A percentile compares a stretch with the other conserved stretches of the same genome.
Evolutionary conservation across 176 grass and related monocot species (phyloP).

Genomic region (Oryza punctata): DNA sequence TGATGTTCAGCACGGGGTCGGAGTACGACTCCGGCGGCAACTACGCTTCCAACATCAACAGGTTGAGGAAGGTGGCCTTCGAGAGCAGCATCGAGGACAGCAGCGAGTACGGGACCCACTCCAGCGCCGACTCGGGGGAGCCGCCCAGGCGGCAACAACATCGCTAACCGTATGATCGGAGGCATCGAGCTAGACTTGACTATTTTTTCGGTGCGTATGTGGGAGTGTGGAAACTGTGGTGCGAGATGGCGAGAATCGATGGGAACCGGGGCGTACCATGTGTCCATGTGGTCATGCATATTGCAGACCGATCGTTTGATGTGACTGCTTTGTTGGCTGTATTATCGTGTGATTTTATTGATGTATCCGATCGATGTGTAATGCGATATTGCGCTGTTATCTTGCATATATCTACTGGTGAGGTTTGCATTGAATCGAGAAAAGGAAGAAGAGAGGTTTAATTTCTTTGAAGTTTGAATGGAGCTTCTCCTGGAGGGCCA

Average conservation of each 20-base stretch:
- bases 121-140: conserved; percentile 53
- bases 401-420: background rate
- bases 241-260: background rate
- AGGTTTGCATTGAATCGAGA: no score
- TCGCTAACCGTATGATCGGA: background rate
- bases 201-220: background rate
- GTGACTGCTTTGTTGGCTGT: conserved; percentile 2
- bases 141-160: conserved; percentile 12
- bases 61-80: conserved; percentile 67
- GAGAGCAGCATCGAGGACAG: conserved; percentile 65
- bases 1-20: conserved; percentile 65
- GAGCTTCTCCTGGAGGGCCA: no score
- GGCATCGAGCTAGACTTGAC: background rate
- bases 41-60: conserved; percentile 64
- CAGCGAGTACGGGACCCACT: conserved; percentile 70
- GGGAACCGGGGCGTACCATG: background rate
- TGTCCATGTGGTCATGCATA: background rate
- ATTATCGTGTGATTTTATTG: background rate
- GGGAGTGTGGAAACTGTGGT: background rate
- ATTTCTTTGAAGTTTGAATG: no score
- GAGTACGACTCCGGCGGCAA: conserved; percentile 62
- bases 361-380: background rate
- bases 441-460: no score
- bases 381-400: background rate
- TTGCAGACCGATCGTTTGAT: background rate